Evolutionary conservation across 352 stramenopile species (phyloP).

Genomic region (Phytophthora kernoviae): DNA sequence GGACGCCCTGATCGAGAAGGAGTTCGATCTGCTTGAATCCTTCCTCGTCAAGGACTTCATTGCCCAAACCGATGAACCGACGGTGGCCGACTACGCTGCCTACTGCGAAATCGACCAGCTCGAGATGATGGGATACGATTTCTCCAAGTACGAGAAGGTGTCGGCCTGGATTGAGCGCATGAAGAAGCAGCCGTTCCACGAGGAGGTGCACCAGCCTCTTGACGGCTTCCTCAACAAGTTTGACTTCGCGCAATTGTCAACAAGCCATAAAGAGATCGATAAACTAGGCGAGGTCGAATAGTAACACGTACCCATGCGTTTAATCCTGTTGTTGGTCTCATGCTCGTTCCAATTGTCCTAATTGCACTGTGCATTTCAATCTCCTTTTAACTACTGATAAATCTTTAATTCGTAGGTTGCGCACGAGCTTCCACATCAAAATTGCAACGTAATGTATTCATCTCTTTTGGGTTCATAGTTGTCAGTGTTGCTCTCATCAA

Average conservation of each 20-base stretch:
- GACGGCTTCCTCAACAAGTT: constrained; percentile 35
- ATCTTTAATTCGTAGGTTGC: neutral
- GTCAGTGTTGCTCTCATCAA: constrained; percentile 2
- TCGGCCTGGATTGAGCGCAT: constrained; percentile 60
- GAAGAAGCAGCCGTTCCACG: constrained; percentile 56
- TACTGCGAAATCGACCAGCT: constrained; percentile 77
- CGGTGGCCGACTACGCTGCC: constrained; percentile 54
- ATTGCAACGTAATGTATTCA: neutral
- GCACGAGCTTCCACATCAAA: constrained; percentile 6
- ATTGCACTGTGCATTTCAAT: neutral
- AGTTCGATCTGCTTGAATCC: constrained; percentile 44
- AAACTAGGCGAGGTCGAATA: constrained; percentile 8
- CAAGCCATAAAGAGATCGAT: constrained; percentile 14
- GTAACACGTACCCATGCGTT: constrained; percentile 9
- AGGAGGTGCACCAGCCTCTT: constrained; percentile 53
- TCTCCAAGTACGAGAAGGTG: constrained; percentile 57
- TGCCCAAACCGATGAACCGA: constrained; percentile 53
- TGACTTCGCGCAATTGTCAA: constrained; percentile 6
- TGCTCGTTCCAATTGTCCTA: too few relatives aligned
- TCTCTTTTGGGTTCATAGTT: constrained; percentile 41
- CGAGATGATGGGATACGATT: constrained; percentile 56
- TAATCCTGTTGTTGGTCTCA: too few relatives aligned
- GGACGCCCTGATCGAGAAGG: constrained; percentile 43
- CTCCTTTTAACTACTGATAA: neutral
- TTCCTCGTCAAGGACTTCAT: constrained; percentile 59